phyloP scores from a whole-genome alignment of 495 filamentous ascomycete species.

The Thermothielavioides terrestris region DNA sequence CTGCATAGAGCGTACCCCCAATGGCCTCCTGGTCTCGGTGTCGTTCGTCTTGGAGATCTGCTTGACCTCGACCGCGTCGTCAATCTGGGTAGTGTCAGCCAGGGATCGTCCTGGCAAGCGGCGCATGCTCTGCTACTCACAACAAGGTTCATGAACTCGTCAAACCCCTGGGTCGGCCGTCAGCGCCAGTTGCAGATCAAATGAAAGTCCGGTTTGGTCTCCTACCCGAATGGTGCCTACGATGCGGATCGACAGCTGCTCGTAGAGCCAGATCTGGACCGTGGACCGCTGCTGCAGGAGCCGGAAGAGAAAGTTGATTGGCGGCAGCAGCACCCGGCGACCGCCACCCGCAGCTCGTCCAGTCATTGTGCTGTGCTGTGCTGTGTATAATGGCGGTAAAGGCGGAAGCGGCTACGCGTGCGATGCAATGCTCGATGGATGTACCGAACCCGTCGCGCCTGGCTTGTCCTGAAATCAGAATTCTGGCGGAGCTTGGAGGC shows the following conservation, averaged over 20 bases:
- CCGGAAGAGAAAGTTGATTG: slow-evolving; percentile 97
- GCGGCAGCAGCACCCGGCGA: slow-evolving; percentile 85
- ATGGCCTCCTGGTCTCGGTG: slow-evolving; percentile 63
- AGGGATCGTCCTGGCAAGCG: background rate
- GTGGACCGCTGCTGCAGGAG: slow-evolving; percentile 80
- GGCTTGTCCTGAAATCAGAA: slow-evolving; percentile 12
- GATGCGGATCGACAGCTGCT: slow-evolving; percentile 87
- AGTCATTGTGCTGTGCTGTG: slow-evolving; percentile 54
- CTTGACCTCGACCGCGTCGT: slow-evolving; percentile 90
- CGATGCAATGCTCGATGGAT: slow-evolving; percentile 1
- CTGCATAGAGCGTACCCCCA: slow-evolving; percentile 47
- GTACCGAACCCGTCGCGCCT: slow-evolving; percentile 4
- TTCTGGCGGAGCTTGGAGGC: slow-evolving; percentile 4
- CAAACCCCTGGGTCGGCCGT: slow-evolving; percentile 39
- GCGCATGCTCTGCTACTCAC: slow-evolving; percentile 48
- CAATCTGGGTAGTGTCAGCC: slow-evolving; percentile 29
- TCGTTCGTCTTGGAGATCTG: slow-evolving; percentile 67
- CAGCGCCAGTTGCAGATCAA: background rate
- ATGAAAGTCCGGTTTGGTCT: background rate
- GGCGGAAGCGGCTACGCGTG: background rate
- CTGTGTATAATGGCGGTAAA: slow-evolving; percentile 3
- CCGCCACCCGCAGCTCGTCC: slow-evolving; percentile 69
- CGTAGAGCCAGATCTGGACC: slow-evolving; percentile 92
- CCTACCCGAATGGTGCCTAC: slow-evolving; percentile 87
- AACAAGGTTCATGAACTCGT: slow-evolving; percentile 99